Conservation (phyloP, 2,329 filamentous ascomycete genomes). For the Coleophoma eucalyptorum region DNA sequence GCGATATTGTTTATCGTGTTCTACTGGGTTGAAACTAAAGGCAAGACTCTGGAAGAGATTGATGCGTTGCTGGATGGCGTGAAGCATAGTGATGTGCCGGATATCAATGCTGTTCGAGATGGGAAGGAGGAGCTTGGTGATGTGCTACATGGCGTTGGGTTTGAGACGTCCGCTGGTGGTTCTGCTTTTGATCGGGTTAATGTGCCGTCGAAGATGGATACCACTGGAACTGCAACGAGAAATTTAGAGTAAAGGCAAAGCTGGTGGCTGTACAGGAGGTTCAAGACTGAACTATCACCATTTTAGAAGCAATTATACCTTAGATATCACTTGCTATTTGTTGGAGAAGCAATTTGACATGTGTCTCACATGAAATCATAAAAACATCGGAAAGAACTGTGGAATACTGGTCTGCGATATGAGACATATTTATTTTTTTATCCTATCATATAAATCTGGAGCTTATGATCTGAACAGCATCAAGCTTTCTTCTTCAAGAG, state of each 20-base stretch:
- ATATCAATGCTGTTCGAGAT: background rate
- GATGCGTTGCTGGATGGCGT: slow-evolving; percentile 30
- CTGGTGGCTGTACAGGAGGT: too few species aligned
- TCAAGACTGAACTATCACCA: too few species aligned
- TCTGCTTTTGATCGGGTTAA: too few species aligned
- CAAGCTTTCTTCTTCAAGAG: slow-evolving; percentile 24
- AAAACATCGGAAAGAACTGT: too few species aligned
- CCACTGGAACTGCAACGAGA: too few species aligned
- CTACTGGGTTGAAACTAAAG: slow-evolving; percentile 35
- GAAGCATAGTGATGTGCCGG: slow-evolving; percentile 19
- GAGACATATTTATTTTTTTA: background rate
- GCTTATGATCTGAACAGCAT: slow-evolving; percentile 26
- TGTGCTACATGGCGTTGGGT: background rate
- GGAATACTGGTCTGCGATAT: too few species aligned
- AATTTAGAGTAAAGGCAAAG: too few species aligned
- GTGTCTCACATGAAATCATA: too few species aligned
- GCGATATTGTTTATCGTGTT: slow-evolving; percentile 38
- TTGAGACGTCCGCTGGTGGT: background rate
- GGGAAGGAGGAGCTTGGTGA: background rate
- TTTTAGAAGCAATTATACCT: too few species aligned
- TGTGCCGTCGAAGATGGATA: background rate
- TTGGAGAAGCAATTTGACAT: too few species aligned
- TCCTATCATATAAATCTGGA: background rate
- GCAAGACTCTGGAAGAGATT: slow-evolving; percentile 34
- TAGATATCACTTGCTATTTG: too few species aligned